Base-by-base conservation (phyloP, 1,284 basidiomycete species). In the Malassezia furfur region DNA sequence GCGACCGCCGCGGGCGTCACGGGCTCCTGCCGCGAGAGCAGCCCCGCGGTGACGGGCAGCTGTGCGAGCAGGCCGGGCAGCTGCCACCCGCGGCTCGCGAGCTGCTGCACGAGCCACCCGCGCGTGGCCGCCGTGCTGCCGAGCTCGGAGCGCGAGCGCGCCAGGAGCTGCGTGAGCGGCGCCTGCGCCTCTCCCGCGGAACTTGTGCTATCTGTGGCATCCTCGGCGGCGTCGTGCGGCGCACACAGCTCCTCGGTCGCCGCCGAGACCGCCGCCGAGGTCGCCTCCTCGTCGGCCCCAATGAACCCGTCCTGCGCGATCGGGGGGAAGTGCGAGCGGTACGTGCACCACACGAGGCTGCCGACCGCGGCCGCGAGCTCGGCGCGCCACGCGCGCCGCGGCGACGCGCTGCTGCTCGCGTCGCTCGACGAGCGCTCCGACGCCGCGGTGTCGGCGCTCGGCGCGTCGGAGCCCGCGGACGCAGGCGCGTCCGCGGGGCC, bases 111-210 rank as follows among this genome's bases (percentile, higher is more conserved):
- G 15, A 50, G 37, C 49, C 49, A 50, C 25, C 8, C 17, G 28
- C 39, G 49, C 22, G 35, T 43, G 4, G 34, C 47, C 41, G 40
- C 52, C 30, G 19, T 51, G 43, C 31, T 58, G 38, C 7, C 14
- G 7, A 46, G 54, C 17, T 38, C 52, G 41, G 30, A 53, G 21
- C 21, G 50, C 44, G 46, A 51, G 38, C 31, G 59, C 11, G 17
- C 31, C 11, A 48, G 40, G 35, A 30, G 36, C 34, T 25, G 52
- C 48, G 22, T 50, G 43, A 30, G 64, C 51, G 30, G 50, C 15
- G 32, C n/a, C 0, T 84, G 84, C 30, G 83, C 83, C 25, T 43
- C 40, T 3, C 25, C 7, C 25, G 25, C 25, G 7, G 25, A 28
- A 7, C 25, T 3, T 3, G 25, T 28, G 22, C 10, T 40, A 21